Evolutionary conservation across 2,329 filamentous ascomycete species (phyloP).

Genomic region (Basipetospora chlamydospora): DNA sequence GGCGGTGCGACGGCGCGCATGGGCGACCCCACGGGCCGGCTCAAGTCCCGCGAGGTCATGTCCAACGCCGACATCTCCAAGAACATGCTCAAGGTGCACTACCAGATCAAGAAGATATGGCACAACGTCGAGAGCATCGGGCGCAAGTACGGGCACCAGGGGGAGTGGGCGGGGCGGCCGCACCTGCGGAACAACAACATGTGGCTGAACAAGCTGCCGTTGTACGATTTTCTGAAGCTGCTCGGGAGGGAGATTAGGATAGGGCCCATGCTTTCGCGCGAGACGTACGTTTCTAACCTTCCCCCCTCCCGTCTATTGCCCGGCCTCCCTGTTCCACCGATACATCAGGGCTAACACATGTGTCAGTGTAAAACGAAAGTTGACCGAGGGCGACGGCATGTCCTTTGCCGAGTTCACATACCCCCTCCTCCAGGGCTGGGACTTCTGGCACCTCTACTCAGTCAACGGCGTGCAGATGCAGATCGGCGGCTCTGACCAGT

Average conservation of each 20-base stretch:
- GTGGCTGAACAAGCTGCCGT: slow-evolving; percentile 62
- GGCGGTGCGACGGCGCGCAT: slow-evolving; percentile 65
- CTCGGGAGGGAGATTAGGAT: slow-evolving; percentile 63
- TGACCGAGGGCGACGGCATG: slow-evolving; percentile 82
- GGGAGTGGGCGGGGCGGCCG: slow-evolving; percentile 50
- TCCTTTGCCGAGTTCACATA: slow-evolving; percentile 89
- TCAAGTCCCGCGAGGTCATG: slow-evolving; percentile 43
- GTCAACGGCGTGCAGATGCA: slow-evolving; percentile 62
- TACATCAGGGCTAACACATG: slow-evolving; percentile 13
- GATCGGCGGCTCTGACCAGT: slow-evolving; percentile 91
- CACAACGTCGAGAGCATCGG: slow-evolving; percentile 54
- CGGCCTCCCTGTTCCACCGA: too few species aligned
- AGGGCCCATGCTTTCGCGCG: slow-evolving; percentile 74
- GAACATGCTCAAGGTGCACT: slow-evolving; percentile 55
- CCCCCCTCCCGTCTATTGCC: too few species aligned
- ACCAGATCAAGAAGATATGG: slow-evolving; percentile 61
- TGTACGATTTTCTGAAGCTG: slow-evolving; percentile 61
- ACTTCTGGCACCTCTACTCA: slow-evolving; percentile 79
- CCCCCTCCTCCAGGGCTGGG: slow-evolving; percentile 86
- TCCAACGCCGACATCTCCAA: slow-evolving; percentile 36
- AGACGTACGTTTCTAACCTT: slow-evolving; percentile 49
- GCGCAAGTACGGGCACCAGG: slow-evolving; percentile 47
- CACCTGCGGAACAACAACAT: slow-evolving; percentile 65
- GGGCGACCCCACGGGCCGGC: slow-evolving; percentile 62
- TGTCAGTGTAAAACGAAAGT: slow-evolving; percentile 58